Evolutionary conservation across 2,329 filamentous ascomycete species (phyloP).

Genomic region (Daldinia sp.): DNA sequence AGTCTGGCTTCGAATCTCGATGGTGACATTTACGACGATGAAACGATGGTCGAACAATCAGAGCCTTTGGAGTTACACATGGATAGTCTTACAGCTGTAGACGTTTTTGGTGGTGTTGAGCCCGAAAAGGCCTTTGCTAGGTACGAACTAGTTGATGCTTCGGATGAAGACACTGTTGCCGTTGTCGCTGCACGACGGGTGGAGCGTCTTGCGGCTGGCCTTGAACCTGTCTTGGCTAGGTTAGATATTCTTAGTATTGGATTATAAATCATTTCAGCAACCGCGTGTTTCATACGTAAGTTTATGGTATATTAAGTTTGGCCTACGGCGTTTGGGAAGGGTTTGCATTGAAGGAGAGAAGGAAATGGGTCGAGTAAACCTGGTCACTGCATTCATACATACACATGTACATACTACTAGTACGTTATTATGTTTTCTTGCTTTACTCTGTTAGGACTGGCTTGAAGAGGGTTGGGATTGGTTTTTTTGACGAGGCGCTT

Average conservation of each 20-base stretch:
- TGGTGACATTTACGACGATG: constrained; percentile 68
- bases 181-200: constrained; percentile 58
- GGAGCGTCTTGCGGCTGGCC: constrained; percentile 56
- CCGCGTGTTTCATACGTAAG: neutral
- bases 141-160: constrained; percentile 70
- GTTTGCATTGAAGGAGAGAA: constrained; percentile 26
- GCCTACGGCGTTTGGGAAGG: constrained; percentile 9
- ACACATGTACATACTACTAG: no score
- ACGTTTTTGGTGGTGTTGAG: constrained; percentile 63
- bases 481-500: constrained; percentile 29
- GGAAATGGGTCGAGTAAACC: constrained; percentile 8
- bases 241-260: constrained; percentile 49
- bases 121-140: constrained; percentile 70
- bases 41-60: constrained; percentile 42
- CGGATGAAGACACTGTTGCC: constrained; percentile 57
- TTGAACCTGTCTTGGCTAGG: constrained; percentile 49
- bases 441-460: constrained; percentile 7
- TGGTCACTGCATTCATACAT: constrained; percentile 14
- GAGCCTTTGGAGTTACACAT: constrained; percentile 53
- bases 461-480: constrained; percentile 20
- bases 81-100: constrained; percentile 51
- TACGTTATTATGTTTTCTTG: neutral
- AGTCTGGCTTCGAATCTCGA: constrained; percentile 50
- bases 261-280: constrained; percentile 35
- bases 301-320: neutral